Evolutionary conservation across 768 basidiomycete species (phyloP), one percentile per base, ranked within the genome.

Genomic region (Pleurotus salmoneostramineus): DNA sequence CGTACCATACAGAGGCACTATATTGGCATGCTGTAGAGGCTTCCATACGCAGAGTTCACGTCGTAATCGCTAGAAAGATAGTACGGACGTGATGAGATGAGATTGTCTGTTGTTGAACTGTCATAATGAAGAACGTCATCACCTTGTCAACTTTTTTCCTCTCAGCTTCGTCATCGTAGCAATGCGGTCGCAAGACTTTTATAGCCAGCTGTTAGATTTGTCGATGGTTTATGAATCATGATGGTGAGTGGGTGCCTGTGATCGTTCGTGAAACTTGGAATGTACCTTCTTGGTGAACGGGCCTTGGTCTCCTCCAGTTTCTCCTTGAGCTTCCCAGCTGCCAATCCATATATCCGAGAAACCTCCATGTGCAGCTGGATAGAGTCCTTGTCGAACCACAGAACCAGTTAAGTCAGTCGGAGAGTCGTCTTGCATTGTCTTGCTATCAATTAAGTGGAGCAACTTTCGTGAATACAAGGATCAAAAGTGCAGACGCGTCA

Each of bases 11-110:
- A 73, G 60, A 14, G 68, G 68, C 15, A 74, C 34, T 5, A 73
- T 48, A 32, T 73, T 73, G 15, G 15, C 49, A 56, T 74, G 72
- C 1, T 62, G 47, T 8, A 73, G 65, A n/a, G 33, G 52, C 42
- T 63, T 47, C 72, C 72, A 73, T 5, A 71, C 56, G 6, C 56
- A 52, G 35, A 73, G 62, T 55, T 74, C 72, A 10, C 60, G 60
- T 14, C 62, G 50, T 31, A 63, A 49, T 21, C 60, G 52, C 62
- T 63, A 35, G 6, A 40, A 17, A 57, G 33, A 46, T 7, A 27
- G 15, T 17, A n/a, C 14, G 27, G 27, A 27, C 15, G 21, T 27
- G 21, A 27, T 32, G 31, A 31, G 34, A 31, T 50, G 17, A 50
- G 27, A 50, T 8, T 27, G 1, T 27, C 21, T 27, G 2, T 27